These are phyloP conservation scores for Zymoseptoria pseudotritici DNA, from an alignment of 2,329 filamentous ascomycete genomes.

Conservation along the genomic window DNA sequence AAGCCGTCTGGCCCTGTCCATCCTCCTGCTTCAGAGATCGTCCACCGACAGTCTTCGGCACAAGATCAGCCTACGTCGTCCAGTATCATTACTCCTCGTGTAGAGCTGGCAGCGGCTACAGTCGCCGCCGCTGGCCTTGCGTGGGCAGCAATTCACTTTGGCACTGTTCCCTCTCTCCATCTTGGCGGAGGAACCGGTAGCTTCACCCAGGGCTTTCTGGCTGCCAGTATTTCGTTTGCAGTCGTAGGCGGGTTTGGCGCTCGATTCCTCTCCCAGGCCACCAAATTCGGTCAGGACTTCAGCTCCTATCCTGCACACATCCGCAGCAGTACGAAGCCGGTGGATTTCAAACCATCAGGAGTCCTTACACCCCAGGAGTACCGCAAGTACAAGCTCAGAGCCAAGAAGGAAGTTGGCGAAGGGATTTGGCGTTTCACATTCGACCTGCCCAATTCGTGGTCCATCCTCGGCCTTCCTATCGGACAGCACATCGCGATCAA, in stretches of 20 bases:
- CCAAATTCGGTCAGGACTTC: conserved; percentile 10
- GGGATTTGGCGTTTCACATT: conserved; percentile 25
- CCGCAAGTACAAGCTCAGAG: conserved; percentile 39
- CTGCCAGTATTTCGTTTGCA: conserved; percentile 23
- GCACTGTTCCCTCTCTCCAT: not conserved
- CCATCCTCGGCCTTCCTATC: conserved; percentile 29
- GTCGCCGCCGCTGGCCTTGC: conserved; percentile 6
- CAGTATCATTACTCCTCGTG: conserved; percentile 2
- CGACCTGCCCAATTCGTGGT: conserved; percentile 15
- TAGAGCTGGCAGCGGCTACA: conserved; percentile 5
- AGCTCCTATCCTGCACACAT: conserved; percentile 30
- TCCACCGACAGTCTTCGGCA: conserved; percentile 7
- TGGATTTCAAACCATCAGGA: conserved; percentile 30
- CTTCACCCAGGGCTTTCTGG: conserved; percentile 34
- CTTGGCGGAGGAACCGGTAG: conserved; percentile 8
- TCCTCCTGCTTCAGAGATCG: not conserved
- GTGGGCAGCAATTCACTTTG: conserved; percentile 7
- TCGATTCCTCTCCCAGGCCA: conserved; percentile 11
- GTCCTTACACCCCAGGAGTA: conserved; percentile 46
- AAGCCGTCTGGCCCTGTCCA: conserved; percentile 4
- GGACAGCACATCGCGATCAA: conserved; percentile 31
- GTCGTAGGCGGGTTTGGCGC: conserved; percentile 8
- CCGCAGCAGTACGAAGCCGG: conserved; percentile 19
- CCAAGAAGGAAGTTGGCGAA: conserved; percentile 13
- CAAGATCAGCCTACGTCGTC: not conserved